These are phyloP conservation scores for Mucor ambiguus DNA, from an alignment of 371 early-diverging fungal species.

Conservation along the genomic window DNA sequence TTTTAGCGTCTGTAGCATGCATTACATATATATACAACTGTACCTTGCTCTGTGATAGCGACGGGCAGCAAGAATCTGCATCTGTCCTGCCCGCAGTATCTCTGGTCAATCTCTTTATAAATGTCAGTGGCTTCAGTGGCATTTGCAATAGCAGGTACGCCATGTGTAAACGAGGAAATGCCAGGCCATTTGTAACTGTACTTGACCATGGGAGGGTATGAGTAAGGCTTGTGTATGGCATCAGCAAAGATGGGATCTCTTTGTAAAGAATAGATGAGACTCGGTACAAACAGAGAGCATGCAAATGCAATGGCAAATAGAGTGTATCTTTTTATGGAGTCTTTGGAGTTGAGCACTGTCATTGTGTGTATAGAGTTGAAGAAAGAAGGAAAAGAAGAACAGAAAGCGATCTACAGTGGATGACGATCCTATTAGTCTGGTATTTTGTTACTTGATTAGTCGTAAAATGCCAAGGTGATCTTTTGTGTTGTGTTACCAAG, in stretches of 20 bases:
- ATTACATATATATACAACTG: background rate
- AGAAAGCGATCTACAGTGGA: slow-evolving; percentile 13
- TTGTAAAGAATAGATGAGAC: slow-evolving; percentile 18
- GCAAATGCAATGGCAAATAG: slow-evolving; percentile 18
- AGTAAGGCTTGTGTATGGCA: slow-evolving; percentile 1
- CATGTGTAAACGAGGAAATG: background rate
- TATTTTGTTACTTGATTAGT: slow-evolving; percentile 1
- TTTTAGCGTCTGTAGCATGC: background rate
- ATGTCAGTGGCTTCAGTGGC: background rate
- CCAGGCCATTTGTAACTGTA: slow-evolving; percentile 25
- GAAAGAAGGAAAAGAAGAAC: slow-evolving; percentile 9
- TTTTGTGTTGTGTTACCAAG: background rate
- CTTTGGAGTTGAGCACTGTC: background rate
- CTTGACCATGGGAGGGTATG: slow-evolving; percentile 23
- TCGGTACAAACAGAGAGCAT: slow-evolving; percentile 22
- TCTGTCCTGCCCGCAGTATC: slow-evolving; percentile 34
- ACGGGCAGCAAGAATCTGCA: slow-evolving; percentile 38
- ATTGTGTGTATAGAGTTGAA: background rate
- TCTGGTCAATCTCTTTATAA: slow-evolving; percentile 32
- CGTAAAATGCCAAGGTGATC: slow-evolving; percentile 3
- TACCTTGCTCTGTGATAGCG: slow-evolving; percentile 48
- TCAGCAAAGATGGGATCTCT: background rate
- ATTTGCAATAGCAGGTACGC: background rate
- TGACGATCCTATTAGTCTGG: slow-evolving; percentile 5
- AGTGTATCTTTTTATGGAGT: slow-evolving; percentile 20